These are phyloP conservation scores for Tylopilus sp. DNA, from an alignment of 1,284 basidiomycete genomes.

Conservation along the genomic window DNA sequence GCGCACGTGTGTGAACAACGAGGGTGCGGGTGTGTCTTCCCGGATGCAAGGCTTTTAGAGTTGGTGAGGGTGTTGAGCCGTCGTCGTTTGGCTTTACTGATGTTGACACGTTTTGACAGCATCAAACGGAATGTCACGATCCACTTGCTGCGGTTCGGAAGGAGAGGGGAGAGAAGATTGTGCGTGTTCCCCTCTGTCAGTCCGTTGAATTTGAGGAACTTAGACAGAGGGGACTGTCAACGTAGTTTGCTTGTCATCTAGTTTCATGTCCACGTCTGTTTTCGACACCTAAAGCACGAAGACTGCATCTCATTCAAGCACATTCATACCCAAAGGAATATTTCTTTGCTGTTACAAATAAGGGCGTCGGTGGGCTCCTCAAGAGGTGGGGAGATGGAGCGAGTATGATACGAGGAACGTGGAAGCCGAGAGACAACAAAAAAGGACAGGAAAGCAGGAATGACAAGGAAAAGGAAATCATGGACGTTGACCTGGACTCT, in stretches of 20 bases:
- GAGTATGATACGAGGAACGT: slow-evolving; percentile 66
- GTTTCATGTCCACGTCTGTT: slow-evolving; percentile 64
- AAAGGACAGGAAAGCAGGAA: slow-evolving; percentile 1
- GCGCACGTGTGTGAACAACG: slow-evolving; percentile 72
- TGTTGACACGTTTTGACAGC: slow-evolving; percentile 41
- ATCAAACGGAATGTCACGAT: slow-evolving; percentile 86
- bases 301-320: slow-evolving; percentile 77
- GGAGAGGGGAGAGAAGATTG: slow-evolving; percentile 86
- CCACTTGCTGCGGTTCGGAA: slow-evolving; percentile 68
- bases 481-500: slow-evolving; percentile 32
- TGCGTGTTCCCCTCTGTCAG: slow-evolving; percentile 40
- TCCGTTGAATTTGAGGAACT: slow-evolving; percentile 1
- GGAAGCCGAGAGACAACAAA: slow-evolving; percentile 49
- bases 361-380: slow-evolving; percentile 75
- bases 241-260: slow-evolving; percentile 80
- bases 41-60: slow-evolving; percentile 71
- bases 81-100: not conserved
- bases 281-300: slow-evolving; percentile 68
- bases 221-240: not conserved
- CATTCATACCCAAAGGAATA: slow-evolving; percentile 84
- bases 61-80: slow-evolving; percentile 51
- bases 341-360: slow-evolving; percentile 86
- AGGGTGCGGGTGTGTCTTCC: slow-evolving; percentile 80
- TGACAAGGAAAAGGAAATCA: slow-evolving; percentile 23
- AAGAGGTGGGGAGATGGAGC: slow-evolving; percentile 77